Conservation (phyloP, 169 alveolate genomes). For the Eimeria zaria region DNA sequence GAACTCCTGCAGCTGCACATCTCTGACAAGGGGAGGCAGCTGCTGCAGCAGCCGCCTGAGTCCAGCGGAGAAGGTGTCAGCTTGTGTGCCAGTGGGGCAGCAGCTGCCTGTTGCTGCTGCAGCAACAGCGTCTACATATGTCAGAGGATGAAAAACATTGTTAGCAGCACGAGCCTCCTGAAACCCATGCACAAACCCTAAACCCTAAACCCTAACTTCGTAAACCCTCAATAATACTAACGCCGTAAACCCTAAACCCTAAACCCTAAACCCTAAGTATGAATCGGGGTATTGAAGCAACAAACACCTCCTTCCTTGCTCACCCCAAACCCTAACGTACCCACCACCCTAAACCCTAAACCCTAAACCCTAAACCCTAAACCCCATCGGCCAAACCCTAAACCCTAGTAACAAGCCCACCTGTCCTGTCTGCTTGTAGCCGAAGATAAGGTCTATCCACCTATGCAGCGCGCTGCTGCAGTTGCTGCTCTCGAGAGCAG, state of each 20-base stretch:
- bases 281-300: too few species aligned
- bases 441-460: slow-evolving; percentile 99
- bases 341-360: background rate
- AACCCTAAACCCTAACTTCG: background rate
- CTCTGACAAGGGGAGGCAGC: slow-evolving; percentile 91
- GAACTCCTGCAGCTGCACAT: slow-evolving; percentile 90
- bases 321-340: too few species aligned
- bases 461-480: slow-evolving; percentile 95
- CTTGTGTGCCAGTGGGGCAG: slow-evolving; percentile 72
- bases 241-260: background rate
- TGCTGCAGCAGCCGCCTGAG: slow-evolving; percentile 85
- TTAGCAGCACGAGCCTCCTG: slow-evolving; percentile 84
- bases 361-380: background rate
- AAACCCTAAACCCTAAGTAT: too few species aligned
- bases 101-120: slow-evolving; percentile 85
- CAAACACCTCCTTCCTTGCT: too few species aligned
- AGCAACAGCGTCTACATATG: slow-evolving; percentile 88
- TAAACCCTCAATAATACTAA: background rate
- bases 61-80: background rate
- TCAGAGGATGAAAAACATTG: slow-evolving; percentile 95
- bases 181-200: background rate
- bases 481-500: slow-evolving; percentile 97
- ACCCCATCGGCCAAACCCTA: too few species aligned
- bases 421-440: slow-evolving; percentile 95
- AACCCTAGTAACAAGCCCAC: slow-evolving; percentile 77